These are phyloP conservation scores for Lachancea nothofagi DNA, from an alignment of 805 yeast genomes.

Conservation along the genomic window DNA sequence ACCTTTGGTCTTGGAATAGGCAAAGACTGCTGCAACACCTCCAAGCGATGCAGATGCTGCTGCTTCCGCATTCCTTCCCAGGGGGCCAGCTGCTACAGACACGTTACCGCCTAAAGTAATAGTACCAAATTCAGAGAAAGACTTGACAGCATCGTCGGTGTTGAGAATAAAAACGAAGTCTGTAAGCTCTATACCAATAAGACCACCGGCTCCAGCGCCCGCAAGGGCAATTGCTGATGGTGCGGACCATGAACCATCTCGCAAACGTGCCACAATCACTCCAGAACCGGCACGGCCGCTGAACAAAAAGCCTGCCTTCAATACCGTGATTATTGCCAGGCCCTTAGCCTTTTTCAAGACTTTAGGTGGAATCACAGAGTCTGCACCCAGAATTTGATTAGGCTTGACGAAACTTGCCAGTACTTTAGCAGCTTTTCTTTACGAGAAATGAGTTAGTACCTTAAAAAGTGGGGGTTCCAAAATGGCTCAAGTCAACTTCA, in stretches of 20 bases:
- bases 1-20: constrained; percentile 95
- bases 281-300: constrained; percentile 98
- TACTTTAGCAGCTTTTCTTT: constrained; percentile 86
- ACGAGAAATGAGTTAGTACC: constrained; percentile 7
- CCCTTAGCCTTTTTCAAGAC: constrained; percentile 88
- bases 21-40: constrained; percentile 82
- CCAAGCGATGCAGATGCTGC: constrained; percentile 90
- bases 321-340: constrained; percentile 83
- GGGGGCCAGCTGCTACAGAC: constrained; percentile 94
- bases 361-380: constrained; percentile 82
- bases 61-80: constrained; percentile 96
- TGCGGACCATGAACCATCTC: constrained; percentile 96
- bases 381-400: constrained; percentile 86
- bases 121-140: constrained; percentile 91
- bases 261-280: constrained; percentile 84
- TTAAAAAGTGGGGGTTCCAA: no score
- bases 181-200: constrained; percentile 92
- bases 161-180: constrained; percentile 93
- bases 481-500: no score
- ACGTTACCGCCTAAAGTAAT: constrained; percentile 92
- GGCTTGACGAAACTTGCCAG: constrained; percentile 89
- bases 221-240: constrained; percentile 94
- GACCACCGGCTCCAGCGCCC: constrained; percentile 99
- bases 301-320: constrained; percentile 93
- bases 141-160: constrained; percentile 79